These are phyloP conservation scores for Yamadazyma taylorii DNA, from an alignment of 1,139 yeast species.

Conservation along the genomic window DNA sequence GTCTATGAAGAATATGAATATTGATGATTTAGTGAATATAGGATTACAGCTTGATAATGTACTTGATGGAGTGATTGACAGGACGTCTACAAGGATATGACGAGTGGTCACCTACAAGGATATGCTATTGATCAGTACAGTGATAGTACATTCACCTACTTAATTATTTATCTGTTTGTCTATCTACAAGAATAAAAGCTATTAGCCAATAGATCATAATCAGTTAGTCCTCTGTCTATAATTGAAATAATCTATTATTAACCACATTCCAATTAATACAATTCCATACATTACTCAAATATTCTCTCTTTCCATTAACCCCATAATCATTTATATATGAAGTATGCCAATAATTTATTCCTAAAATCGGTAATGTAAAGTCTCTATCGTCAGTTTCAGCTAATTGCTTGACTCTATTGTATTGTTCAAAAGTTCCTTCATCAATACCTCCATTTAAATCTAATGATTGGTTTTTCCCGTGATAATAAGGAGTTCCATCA, in stretches of 20 bases:
- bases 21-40: slow-evolving; percentile 14
- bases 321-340: slow-evolving; percentile 87
- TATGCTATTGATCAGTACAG: no score
- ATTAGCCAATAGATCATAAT: no score
- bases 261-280: slow-evolving; percentile 87
- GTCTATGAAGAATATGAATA: slow-evolving; percentile 7
- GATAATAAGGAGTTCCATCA: slow-evolving; percentile 89
- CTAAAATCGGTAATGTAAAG: slow-evolving; percentile 75
- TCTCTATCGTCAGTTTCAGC: slow-evolving; percentile 52
- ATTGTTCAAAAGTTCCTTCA: slow-evolving; percentile 49
- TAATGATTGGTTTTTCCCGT: slow-evolving; percentile 68
- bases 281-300: slow-evolving; percentile 73
- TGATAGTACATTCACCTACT: no score
- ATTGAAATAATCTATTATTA: slow-evolving; percentile 55
- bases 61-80: no score
- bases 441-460: slow-evolving; percentile 76
- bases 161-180: no score
- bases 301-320: slow-evolving; percentile 68
- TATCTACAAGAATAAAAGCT: slow-evolving; percentile 2
- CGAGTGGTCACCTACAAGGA: no score
- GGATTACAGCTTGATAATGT: no score
- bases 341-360: slow-evolving; percentile 84
- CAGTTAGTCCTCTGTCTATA: slow-evolving; percentile 21
- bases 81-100: no score
- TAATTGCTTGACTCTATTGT: slow-evolving; percentile 47